Base-by-base conservation (phyloP, 257 asterid species). In the Gardenia jasminoides region DNA sequence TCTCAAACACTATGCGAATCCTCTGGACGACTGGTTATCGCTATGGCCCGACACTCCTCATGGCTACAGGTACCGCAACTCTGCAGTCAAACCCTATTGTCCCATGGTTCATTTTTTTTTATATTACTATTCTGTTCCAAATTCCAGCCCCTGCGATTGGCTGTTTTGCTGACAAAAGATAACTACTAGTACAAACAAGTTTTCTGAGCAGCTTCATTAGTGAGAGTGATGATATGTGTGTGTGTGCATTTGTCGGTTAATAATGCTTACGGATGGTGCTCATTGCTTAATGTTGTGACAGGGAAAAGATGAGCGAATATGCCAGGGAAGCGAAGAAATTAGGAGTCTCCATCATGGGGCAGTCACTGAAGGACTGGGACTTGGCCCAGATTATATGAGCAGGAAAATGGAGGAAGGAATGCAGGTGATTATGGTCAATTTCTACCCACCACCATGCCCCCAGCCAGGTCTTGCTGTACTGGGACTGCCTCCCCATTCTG, bases 1-100 rank as follows among this genome's bases (percentile, higher is more conserved):
- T 71, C 95, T 90, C 79, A 89, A 90, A 76, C 91, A 87, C 33
- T 87, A 87, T 70, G 86, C 93, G 24, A 79, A 84, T 80, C 95
- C 95, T 3, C 81, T 89, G 2, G 75, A 85, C 6, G 74, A 86
- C 12, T 89, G 92, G 89, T 30, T 87, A 0, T 74, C 72, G 3
- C 67, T 82, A 28, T 90, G 95, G 95, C 93, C 93, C 10, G 41
- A 82, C 56, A 65, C 46, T 31, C 91, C 91, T 4, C 33, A 64
- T 2, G 70, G 85, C 33, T 90, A 90, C 67, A 90, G 88, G 92
- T 86, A 74, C 22, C 74, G 20, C 9, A 67, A 13, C 4, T 33
- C 17, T 31, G 67, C 67, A n/a, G 3, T n/a, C n/a, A 9, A n/a
- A 41, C 24, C 24, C 8, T 5, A 1, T 28, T 20, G 30, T 44